Conservation (phyloP, 2,329 filamentous ascomycete genomes). For the Tympanopsis confertula region DNA sequence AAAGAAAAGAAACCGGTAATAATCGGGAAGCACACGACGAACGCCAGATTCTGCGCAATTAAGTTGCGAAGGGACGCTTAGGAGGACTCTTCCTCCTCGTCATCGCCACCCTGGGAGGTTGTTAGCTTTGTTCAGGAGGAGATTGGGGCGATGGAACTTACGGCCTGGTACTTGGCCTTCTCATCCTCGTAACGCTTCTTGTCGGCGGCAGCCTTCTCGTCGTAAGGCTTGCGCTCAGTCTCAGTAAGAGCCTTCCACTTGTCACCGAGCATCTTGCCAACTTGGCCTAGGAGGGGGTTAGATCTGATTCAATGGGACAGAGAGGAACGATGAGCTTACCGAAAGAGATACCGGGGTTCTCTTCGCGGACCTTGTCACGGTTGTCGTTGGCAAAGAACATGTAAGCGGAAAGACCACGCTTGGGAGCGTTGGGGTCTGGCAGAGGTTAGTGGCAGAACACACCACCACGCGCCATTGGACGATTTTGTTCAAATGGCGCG, state of each 20-base stretch:
- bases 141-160: not conserved
- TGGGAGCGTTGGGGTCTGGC: constrained; percentile 89
- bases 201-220: constrained; percentile 89
- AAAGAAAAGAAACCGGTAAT: constrained; percentile 14
- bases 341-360: constrained; percentile 96
- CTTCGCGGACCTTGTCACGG: constrained; percentile 93
- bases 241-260: constrained; percentile 95
- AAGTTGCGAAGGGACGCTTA: constrained; percentile 9
- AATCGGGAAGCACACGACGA: constrained; percentile 10
- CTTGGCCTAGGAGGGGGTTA: constrained; percentile 36
- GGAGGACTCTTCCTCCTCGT: constrained; percentile 10
- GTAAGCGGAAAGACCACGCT: constrained; percentile 98
- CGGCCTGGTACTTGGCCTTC: constrained; percentile 82
- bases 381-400: constrained; percentile 99
- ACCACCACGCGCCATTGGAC: not conserved
- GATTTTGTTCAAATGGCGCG: not conserved
- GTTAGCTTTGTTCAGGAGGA: not conserved
- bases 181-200: constrained; percentile 99
- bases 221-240: constrained; percentile 85
- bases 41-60: constrained; percentile 10
- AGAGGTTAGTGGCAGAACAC: not conserved
- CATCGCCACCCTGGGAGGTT: not conserved
- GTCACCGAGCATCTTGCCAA: constrained; percentile 96
- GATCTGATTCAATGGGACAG: not conserved
- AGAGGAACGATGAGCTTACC: constrained; percentile 31